A percentile compares a stretch with the other conserved stretches of the same genome.
Evolutionary conservation across 768 basidiomycete genomes (phyloP).

Genomic region (Pulveroboletus sp.): DNA sequence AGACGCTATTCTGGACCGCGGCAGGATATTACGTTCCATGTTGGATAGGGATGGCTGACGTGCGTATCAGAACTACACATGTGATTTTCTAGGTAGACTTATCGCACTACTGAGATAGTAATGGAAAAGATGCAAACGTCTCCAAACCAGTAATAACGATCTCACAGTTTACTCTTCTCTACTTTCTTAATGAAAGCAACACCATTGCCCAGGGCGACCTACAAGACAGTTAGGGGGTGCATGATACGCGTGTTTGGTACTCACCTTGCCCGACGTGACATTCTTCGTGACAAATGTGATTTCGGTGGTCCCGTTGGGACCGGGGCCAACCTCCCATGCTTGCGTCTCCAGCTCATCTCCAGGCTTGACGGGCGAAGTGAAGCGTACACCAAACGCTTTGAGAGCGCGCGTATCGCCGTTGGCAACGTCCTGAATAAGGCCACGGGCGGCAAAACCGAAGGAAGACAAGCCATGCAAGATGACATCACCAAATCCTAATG

Average conservation of each 20-base stretch:
- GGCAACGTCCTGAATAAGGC: conserved; percentile 62
- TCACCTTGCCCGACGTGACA: conserved; percentile 56
- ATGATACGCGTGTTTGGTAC: conserved; percentile 4
- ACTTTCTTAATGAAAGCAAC: conserved; percentile 60
- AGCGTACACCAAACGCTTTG: conserved; percentile 67
- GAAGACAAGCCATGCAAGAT: conserved; percentile 85
- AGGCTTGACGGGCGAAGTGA: conserved; percentile 82
- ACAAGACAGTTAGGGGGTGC: not conserved
- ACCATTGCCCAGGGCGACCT: conserved; percentile 59
- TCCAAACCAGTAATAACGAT: too few species aligned
- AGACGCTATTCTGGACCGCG: conserved; percentile 53
- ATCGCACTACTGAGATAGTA: not conserved
- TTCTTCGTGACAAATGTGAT: conserved; percentile 64
- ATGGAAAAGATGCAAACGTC: too few species aligned
- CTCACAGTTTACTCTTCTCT: conserved; percentile 43
- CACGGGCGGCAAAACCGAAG: conserved; percentile 81
- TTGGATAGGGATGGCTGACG: conserved; percentile 6
- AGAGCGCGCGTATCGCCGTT: conserved; percentile 60
- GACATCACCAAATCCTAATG: conserved; percentile 76
- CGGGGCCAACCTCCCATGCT: conserved; percentile 74
- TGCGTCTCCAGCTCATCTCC: conserved; percentile 78
- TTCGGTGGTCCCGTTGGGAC: conserved; percentile 56
- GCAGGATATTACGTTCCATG: conserved; percentile 46
- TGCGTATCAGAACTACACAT: not conserved
- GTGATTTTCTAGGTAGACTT: not conserved